These are phyloP conservation scores for Macrolepiota fuliginosa DNA, from an alignment of 768 basidiomycete species.

Conservation along the genomic window DNA sequence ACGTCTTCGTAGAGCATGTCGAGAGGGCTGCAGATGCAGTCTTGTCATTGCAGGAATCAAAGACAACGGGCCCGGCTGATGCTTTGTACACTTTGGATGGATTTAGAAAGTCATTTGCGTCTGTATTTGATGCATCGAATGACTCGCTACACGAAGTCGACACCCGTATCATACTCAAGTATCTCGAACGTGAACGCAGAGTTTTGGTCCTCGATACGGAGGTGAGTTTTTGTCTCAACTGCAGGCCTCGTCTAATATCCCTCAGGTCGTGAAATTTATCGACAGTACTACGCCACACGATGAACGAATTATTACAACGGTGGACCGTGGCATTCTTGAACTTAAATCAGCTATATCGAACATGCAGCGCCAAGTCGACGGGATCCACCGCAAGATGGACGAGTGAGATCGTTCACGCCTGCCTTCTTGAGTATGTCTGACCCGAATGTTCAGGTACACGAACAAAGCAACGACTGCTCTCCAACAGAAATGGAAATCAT, in stretches of 20 bases:
- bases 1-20: conserved; percentile 63
- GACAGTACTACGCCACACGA: conserved; percentile 31
- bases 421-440: not conserved
- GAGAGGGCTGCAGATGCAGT: conserved; percentile 66
- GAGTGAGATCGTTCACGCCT: conserved; percentile 45
- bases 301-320: conserved; percentile 59
- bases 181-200: conserved; percentile 72
- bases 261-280: conserved; percentile 81
- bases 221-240: conserved; percentile 38
- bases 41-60: conserved; percentile 38
- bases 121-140: conserved; percentile 26
- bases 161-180: conserved; percentile 67
- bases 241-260: not conserved
- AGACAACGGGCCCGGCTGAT: conserved; percentile 50
- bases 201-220: conserved; percentile 64
- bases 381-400: conserved; percentile 67
- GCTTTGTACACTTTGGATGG: conserved; percentile 56
- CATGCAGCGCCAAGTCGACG: conserved; percentile 66
- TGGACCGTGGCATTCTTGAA: conserved; percentile 82
- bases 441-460: conserved; percentile 52
- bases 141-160: conserved; percentile 56
- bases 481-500: conserved; percentile 63
- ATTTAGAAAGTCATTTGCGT: conserved; percentile 62
- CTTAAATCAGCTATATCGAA: conserved; percentile 69
- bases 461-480: conserved; percentile 64